These are phyloP conservation scores for Vanrija pseudolonga DNA, from an alignment of 1,284 basidiomycete genomes.

Conservation along the genomic window DNA sequence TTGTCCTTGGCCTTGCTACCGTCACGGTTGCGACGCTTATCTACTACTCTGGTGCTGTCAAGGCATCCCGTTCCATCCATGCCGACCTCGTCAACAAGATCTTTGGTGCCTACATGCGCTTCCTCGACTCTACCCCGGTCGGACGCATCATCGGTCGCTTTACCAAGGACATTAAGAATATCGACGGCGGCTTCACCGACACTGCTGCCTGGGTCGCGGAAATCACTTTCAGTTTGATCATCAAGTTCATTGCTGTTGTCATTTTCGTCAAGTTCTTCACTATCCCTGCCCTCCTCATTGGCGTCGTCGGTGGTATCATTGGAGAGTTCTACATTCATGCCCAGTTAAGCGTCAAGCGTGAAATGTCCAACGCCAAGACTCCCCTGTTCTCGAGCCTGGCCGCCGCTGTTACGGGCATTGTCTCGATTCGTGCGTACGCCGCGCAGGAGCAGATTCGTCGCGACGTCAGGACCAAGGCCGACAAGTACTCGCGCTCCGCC, in stretches of 20 bases:
- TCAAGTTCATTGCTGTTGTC: constrained; percentile 54
- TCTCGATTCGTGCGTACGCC: constrained; percentile 51
- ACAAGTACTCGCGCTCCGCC: constrained; percentile 48
- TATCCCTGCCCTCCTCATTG: constrained; percentile 47
- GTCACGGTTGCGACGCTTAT: constrained; percentile 43
- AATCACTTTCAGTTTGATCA: constrained; percentile 45
- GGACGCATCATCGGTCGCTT: constrained; percentile 61
- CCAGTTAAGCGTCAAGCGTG: constrained; percentile 67
- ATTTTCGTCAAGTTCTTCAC: constrained; percentile 54
- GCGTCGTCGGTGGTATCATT: constrained; percentile 53
- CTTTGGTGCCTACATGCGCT: constrained; percentile 59
- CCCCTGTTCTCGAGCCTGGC: constrained; percentile 69
- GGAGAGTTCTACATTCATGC: constrained; percentile 60
- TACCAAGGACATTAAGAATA: constrained; percentile 57
- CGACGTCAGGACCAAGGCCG: constrained; percentile 40
- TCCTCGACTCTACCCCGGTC: constrained; percentile 59
- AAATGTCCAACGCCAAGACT: constrained; percentile 63
- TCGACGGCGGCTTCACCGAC: constrained; percentile 46
- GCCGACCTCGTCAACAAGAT: constrained; percentile 57
- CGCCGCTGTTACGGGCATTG: constrained; percentile 62
- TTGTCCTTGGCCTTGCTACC: constrained; percentile 30
- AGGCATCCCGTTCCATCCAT: constrained; percentile 61
- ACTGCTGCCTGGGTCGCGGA: constrained; percentile 39
- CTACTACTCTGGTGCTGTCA: constrained; percentile 51
- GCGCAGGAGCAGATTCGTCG: constrained; percentile 33